Evolutionary conservation across 805 yeast species (phyloP).

Genomic region (Schwanniomyces vanrijiae): DNA sequence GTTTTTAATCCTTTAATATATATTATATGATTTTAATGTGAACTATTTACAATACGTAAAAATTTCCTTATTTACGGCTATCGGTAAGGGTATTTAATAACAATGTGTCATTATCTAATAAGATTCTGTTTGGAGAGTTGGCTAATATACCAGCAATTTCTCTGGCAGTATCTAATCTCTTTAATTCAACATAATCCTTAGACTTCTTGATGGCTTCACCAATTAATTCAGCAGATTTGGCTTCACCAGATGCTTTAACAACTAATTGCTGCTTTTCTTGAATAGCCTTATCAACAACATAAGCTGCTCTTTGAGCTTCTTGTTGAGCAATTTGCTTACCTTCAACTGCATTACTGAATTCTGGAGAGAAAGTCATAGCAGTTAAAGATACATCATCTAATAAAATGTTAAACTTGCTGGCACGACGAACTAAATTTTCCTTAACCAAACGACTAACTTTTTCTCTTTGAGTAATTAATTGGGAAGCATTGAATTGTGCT

Average conservation of each 20-base stretch:
- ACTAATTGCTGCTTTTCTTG: constrained; percentile 98
- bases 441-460: constrained; percentile 88
- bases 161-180: constrained; percentile 94
- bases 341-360: constrained; percentile 95
- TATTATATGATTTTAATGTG: background rate
- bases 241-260: constrained; percentile 98
- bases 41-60: constrained; percentile 6
- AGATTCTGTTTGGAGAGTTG: constrained; percentile 84
- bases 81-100: constrained; percentile 86
- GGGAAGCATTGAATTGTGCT: constrained; percentile 98
- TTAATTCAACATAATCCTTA: constrained; percentile 92
- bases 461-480: constrained; percentile 98
- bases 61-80: constrained; percentile 47
- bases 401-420: constrained; percentile 79
- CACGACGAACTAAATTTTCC: constrained; percentile 89
- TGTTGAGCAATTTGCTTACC: constrained; percentile 99
- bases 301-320: constrained; percentile 98
- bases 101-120: constrained; percentile 89
- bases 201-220: constrained; percentile 99
- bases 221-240: constrained; percentile 94
- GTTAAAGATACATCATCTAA: constrained; percentile 97
- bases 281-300: constrained; percentile 92
- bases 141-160: constrained; percentile 89
- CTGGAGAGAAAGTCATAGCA: constrained; percentile 96
- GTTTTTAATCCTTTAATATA: background rate